Conservation (phyloP, 495 filamentous ascomycete species). For the Darksidea phi region DNA sequence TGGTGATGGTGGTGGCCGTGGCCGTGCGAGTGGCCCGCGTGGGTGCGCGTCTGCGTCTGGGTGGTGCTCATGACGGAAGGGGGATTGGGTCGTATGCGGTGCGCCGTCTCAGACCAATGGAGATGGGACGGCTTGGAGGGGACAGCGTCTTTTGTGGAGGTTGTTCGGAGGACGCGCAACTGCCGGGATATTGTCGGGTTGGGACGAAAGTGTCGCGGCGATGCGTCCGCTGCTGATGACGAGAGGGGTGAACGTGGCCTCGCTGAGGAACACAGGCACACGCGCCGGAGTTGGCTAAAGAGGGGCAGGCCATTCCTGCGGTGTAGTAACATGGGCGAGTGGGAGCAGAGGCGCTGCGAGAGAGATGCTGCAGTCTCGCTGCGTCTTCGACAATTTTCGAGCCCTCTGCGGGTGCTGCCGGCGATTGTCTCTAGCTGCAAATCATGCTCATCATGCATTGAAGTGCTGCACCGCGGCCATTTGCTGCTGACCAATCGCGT, state of each 20-base stretch:
- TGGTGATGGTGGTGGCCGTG: slow-evolving; percentile 64
- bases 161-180: slow-evolving; percentile 29
- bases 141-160: slow-evolving; percentile 8
- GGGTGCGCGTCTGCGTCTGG: slow-evolving; percentile 51
- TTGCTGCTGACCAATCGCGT: neutral
- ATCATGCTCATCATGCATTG: neutral
- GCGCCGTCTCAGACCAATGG: slow-evolving; percentile 33
- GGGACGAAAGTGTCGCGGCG: neutral
- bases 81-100: slow-evolving; percentile 33
- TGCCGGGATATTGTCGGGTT: slow-evolving; percentile 18
- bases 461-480: neutral
- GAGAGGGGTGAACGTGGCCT: slow-evolving; percentile 34
- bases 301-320: slow-evolving; percentile 27
- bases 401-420: slow-evolving; percentile 22
- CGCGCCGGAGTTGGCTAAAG: slow-evolving; percentile 31
- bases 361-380: neutral
- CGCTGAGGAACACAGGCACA: slow-evolving; percentile 2
- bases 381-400: neutral
- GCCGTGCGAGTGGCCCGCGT: slow-evolving; percentile 46
- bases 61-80: slow-evolving; percentile 41
- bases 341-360: slow-evolving; percentile 10
- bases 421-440: slow-evolving; percentile 8
- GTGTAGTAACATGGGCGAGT: slow-evolving; percentile 29
- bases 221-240: no score
- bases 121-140: slow-evolving; percentile 4